Evolutionary conservation across 257 asterid species (phyloP).

Genomic region (Verbena officinalis): DNA sequence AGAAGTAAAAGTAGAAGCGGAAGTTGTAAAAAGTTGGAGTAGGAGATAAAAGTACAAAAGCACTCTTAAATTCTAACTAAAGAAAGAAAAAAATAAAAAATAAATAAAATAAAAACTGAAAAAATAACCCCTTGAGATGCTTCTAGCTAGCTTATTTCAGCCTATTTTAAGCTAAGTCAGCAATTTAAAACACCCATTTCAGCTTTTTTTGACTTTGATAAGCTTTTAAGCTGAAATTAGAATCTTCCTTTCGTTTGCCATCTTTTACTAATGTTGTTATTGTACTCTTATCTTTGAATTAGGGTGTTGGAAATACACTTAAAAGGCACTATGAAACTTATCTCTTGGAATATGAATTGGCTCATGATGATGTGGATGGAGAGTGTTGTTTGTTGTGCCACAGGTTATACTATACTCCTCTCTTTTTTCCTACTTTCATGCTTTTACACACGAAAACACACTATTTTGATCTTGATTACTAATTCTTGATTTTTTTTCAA

Average conservation of each 20-base stretch:
- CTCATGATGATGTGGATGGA: conserved; percentile 98
- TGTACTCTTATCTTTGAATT: conserved; percentile 27
- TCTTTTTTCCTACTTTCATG: background rate
- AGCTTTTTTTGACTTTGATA: background rate
- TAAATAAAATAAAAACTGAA: too few relatives aligned
- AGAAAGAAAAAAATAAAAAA: too few relatives aligned
- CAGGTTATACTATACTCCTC: conserved; percentile 52
- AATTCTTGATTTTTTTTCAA: conserved; percentile 29
- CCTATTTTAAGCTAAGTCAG: too few relatives aligned
- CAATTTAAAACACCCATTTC: too few relatives aligned
- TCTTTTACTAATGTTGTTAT: background rate
- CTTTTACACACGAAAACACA: background rate
- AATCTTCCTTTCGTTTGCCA: background rate
- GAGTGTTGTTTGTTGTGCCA: conserved; percentile 97
- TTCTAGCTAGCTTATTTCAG: too few relatives aligned
- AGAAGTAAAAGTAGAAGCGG: too few relatives aligned
- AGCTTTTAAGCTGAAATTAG: background rate
- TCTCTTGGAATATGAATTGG: conserved; percentile 95
- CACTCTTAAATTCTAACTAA: too few relatives aligned
- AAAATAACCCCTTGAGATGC: too few relatives aligned
- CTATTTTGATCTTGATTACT: conserved; percentile 20
- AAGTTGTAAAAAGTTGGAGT: too few relatives aligned
- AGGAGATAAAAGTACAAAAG: too few relatives aligned
- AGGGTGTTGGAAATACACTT: conserved; percentile 99
- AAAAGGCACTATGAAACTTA: conserved; percentile 97